Conservation (phyloP, 2,329 filamentous ascomycete genomes). For the Hymenoscyphus fraxineus region DNA sequence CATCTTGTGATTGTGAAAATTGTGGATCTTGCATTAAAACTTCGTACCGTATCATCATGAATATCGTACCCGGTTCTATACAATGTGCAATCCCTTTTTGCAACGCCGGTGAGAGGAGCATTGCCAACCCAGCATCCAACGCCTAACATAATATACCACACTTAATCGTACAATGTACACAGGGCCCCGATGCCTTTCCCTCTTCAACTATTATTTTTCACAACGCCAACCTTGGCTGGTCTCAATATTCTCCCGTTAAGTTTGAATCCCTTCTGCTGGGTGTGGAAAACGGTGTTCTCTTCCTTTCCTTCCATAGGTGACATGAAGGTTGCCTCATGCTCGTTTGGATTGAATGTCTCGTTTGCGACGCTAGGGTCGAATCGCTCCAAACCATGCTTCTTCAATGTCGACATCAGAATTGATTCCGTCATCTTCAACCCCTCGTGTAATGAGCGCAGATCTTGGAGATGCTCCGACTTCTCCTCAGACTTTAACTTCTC, state of each 20-base stretch:
- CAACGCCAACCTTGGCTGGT: conserved; percentile 93
- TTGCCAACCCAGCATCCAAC: conserved; percentile 27
- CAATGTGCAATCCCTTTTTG: conserved; percentile 18
- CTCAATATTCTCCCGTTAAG: conserved; percentile 86
- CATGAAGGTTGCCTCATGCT: conserved; percentile 96
- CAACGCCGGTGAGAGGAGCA: conserved; percentile 30
- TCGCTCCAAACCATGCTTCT: conserved; percentile 90
- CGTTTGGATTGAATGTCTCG: conserved; percentile 92
- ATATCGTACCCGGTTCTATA: conserved; percentile 17
- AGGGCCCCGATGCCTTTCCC: conserved; percentile 9
- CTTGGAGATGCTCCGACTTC: conserved; percentile 56
- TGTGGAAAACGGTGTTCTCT: conserved; percentile 84
- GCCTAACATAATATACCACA: conserved; percentile 16
- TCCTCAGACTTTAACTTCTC: conserved; percentile 61
- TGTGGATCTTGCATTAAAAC: neutral
- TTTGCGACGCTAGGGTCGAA: conserved; percentile 69
- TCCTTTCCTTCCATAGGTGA: conserved; percentile 82
- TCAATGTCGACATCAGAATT: conserved; percentile 81
- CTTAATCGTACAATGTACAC: conserved; percentile 28
- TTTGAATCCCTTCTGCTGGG: conserved; percentile 93
- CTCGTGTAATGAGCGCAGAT: conserved; percentile 76
- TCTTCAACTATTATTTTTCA: conserved; percentile 61
- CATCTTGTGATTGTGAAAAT: neutral
- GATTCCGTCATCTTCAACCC: conserved; percentile 93
- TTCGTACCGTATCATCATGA: conserved; percentile 13